Evolutionary conservation across 163 green algal species (phyloP), one percentile per base, ranked within the genome.

Genomic region (Scenedesmus sp.): DNA sequence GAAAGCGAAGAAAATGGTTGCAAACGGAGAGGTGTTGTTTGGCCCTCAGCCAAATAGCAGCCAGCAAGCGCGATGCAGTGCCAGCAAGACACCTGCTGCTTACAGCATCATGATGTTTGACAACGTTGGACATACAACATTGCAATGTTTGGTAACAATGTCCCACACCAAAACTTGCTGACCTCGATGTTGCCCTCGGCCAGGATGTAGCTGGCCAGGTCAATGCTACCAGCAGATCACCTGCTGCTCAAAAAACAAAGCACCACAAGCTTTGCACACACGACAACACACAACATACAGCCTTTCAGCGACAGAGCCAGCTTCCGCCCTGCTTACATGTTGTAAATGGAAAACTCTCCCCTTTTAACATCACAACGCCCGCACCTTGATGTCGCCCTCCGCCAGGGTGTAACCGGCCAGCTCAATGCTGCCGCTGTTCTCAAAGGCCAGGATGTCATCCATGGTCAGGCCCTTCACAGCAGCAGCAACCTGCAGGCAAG

Each of bases 101-200:
- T 46, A 46, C 34, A 46, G 34, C 34, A 46, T 46, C 34, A 46
- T 46, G 34, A 46, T 46, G 34, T 46, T 46, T 46, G 34, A 46
- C 34, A 46, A 46, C 34, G 34, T 46, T 46, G 34, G 34, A 46
- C 34, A 46, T 46, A 46, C 0, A 46, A 46, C 34, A 46, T 46
- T 46, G 34, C 73, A 73, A 12, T 73, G 62, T 73, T 73, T 20
- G 12, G 20, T n/a, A 26, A n/a, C 67, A 77, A 77, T 77, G 67
- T 81, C 13, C 34, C 34, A 46, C 34, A 46, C 34, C 34, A 46
- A 46, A 46, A 46, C 34, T 46, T 46, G 34, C 88, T 0, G 76
- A 98, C 96, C 94, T 98, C 98, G 92, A 99, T 94, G 20, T 99
- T 98, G 0, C 94, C 95, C 0, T 90, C 82, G 1, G 76, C 89